Evolutionary conservation across 352 stramenopile genomes (phyloP).

Genomic region (Globisporangium recalcitrans): DNA sequence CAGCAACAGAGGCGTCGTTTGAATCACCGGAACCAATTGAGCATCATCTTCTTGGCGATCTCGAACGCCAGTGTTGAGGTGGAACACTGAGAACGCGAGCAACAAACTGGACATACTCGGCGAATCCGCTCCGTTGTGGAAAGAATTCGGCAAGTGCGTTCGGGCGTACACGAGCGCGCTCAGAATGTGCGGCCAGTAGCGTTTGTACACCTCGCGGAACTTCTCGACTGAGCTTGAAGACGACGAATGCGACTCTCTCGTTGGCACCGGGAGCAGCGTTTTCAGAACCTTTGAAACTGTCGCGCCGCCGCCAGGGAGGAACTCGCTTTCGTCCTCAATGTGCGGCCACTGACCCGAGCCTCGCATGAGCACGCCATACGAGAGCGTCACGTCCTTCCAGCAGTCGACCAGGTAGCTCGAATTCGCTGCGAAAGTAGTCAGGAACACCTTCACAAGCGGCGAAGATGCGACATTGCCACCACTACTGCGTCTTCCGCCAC

Average conservation of each 20-base stretch:
- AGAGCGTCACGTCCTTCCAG: slow-evolving; percentile 46
- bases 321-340: slow-evolving; percentile 6
- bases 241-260: slow-evolving; percentile 3
- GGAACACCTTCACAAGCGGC: slow-evolving; percentile 53
- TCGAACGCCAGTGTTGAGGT: slow-evolving; percentile 37
- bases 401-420: slow-evolving; percentile 43
- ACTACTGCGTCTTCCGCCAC: neutral
- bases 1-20: slow-evolving; percentile 32
- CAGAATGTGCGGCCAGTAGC: slow-evolving; percentile 53
- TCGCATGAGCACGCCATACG: slow-evolving; percentile 45
- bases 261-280: slow-evolving; percentile 24
- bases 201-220: slow-evolving; percentile 38
- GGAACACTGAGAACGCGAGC: slow-evolving; percentile 36
- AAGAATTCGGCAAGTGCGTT: slow-evolving; percentile 22
- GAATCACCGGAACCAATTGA: slow-evolving; percentile 35
- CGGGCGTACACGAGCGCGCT: slow-evolving; percentile 34
- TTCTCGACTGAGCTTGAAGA: slow-evolving; percentile 16
- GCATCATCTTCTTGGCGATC: slow-evolving; percentile 28
- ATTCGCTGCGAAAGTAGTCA: slow-evolving; percentile 32
- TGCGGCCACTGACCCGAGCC: slow-evolving; percentile 31
- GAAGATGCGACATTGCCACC: slow-evolving; percentile 23
- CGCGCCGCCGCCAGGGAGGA: slow-evolving; percentile 8
- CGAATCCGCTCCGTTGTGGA: neutral
- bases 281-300: slow-evolving; percentile 21
- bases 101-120: slow-evolving; percentile 21